Base-by-base conservation (phyloP, 2,329 filamentous ascomycete species). In the Monosporascus ibericus region DNA sequence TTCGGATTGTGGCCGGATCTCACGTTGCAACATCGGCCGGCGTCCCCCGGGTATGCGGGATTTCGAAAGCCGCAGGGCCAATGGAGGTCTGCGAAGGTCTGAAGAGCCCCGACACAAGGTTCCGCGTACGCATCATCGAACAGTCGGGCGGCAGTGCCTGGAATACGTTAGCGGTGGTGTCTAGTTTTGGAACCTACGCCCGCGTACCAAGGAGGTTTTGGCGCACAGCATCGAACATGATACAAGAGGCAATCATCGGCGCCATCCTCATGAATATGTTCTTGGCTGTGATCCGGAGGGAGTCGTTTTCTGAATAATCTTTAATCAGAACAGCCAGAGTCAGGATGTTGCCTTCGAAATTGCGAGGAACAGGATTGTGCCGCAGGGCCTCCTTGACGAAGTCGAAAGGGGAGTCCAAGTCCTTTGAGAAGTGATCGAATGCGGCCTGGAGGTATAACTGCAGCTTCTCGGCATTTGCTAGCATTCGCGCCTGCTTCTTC, bases 401-500 rank as follows among this genome's bases (percentile, higher is more conserved):
- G 49, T 68, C 65, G 20, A 68, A 68, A 15, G 65, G 65, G n/a
- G 61, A 63, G 25, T 63, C 60, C 18, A 67, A 58, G 47, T 67
- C 62, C 42, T 55, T 61, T 18, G 65, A 61, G 52, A 68, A 68
- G 49, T 68, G 65, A 24, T 67, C 65, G 39, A 64, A 67, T 3
- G 65, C 65, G 2, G 65, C 65, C 56, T 66, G 61, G 15, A 67
- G 63, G 48, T 65, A 65, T 46, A 65, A 62, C 48, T 65, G 62
- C 11, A 65, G 57, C 50, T 62, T 59, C 47, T 64, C 57, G 2
- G 64, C 61, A 17, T 57, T 62, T 8, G 65, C 65, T 18, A 66
- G 53, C 65, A 68, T 68, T 6, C 77, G 71, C 5, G 75, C 68
- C 53, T 68, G 63, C 37, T 66, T 66, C 57, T 78, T 79, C 34